Percentiles rank a stretch among this genome's conserved stretches.
These are phyloP conservation scores for Epichloe elymi DNA, from an alignment of 2,329 filamentous ascomycete genomes.

Conservation along the genomic window DNA sequence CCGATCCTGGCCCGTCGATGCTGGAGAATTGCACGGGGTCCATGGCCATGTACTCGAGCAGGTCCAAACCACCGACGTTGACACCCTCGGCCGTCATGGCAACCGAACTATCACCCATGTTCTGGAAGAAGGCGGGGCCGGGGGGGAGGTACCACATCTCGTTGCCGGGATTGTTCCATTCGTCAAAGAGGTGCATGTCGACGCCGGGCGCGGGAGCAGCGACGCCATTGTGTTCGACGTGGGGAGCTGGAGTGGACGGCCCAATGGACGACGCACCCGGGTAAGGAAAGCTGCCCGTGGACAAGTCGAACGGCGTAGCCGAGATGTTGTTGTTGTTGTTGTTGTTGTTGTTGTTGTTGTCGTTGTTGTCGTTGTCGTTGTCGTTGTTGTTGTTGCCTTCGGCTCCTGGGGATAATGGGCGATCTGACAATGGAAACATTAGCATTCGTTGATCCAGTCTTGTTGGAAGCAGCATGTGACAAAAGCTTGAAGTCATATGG, in stretches of 20 bases:
- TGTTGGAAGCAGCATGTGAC: not conserved
- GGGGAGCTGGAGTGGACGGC: slow-evolving; percentile 34
- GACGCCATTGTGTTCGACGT: slow-evolving; percentile 18
- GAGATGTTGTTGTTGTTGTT: slow-evolving; percentile 44
- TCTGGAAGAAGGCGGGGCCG: slow-evolving; percentile 51
- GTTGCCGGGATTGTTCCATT: slow-evolving; percentile 41
- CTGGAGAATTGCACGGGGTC: slow-evolving; percentile 31
- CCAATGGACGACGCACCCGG: slow-evolving; percentile 36
- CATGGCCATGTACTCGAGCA: slow-evolving; percentile 57
- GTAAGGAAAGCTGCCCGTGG: slow-evolving; percentile 41
- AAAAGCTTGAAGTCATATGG: not conserved
- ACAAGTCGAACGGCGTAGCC: slow-evolving; percentile 49
- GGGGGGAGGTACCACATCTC: slow-evolving; percentile 56
- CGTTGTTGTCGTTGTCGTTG: slow-evolving; percentile 28
- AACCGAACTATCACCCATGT: slow-evolving; percentile 45
- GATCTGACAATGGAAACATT: slow-evolving; percentile 16
- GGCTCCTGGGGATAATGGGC: slow-evolving; percentile 17
- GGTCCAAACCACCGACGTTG: slow-evolving; percentile 51
- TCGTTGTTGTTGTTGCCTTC: slow-evolving; percentile 35
- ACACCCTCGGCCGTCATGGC: slow-evolving; percentile 56
- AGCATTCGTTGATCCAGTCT: not conserved
- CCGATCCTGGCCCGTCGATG: slow-evolving; percentile 15
- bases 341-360: slow-evolving; percentile 36
- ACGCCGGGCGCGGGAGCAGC: slow-evolving; percentile 13
- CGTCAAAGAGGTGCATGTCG: slow-evolving; percentile 34